Percentiles rank a stretch among this genome's conserved stretches.
Conservation (phyloP, 2,329 filamentous ascomycete genomes). For the Ophiostoma sp. region DNA sequence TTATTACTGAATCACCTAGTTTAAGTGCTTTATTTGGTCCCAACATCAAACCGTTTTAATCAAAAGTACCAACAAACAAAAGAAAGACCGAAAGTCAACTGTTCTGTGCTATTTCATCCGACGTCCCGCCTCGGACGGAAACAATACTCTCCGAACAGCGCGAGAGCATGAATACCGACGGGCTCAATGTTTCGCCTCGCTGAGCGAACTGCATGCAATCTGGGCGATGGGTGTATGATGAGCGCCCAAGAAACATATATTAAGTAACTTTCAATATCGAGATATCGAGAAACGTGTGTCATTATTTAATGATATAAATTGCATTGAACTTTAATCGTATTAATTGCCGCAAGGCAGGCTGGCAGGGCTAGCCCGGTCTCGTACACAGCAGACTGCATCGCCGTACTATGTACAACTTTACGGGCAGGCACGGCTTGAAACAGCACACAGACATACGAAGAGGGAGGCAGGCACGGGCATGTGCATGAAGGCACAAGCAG, state of each 20-base stretch:
- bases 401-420: slow-evolving; percentile 6
- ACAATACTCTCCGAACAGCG: not conserved
- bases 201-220: not conserved
- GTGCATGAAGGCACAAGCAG: not conserved
- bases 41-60: not conserved
- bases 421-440: slow-evolving; percentile 11
- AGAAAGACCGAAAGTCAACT: not conserved
- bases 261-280: no score
- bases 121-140: not conserved
- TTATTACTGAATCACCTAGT: no score
- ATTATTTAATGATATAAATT: not conserved
- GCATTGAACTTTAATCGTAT: not conserved
- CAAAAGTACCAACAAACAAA: not conserved
- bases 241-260: not conserved
- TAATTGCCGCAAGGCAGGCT: not conserved
- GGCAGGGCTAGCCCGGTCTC: slow-evolving; percentile 13
- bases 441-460: not conserved
- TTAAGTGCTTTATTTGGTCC: no score
- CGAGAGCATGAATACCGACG: not conserved
- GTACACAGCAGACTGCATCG: not conserved
- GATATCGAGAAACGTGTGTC: not conserved
- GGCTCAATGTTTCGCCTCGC: not conserved
- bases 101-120: not conserved
- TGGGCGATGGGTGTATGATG: slow-evolving; percentile 3
- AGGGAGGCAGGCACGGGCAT: slow-evolving; percentile 2